Conservation (phyloP, 805 yeast species). For the Vanderwaltozyma polyspora region DNA sequence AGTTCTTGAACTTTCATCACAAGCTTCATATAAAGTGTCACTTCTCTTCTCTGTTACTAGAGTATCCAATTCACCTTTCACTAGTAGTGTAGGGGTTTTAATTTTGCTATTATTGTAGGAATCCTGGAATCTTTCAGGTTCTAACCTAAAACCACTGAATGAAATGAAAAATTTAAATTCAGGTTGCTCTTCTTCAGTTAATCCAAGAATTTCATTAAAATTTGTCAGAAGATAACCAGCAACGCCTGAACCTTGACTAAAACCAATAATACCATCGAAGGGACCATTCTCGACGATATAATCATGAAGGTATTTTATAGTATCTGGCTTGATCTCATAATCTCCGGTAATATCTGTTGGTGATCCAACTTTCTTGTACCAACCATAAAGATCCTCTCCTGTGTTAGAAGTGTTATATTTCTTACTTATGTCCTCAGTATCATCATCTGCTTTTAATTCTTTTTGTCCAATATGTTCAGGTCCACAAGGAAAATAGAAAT, state of each 20-base stretch:
- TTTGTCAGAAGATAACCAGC: constrained; percentile 51
- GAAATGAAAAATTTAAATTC: constrained; percentile 55
- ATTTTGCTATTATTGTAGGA: constrained; percentile 14
- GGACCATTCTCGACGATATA: constrained; percentile 54
- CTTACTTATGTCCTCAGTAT: constrained; percentile 17
- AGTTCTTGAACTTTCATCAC: constrained; percentile 33
- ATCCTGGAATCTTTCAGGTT: constrained; percentile 15
- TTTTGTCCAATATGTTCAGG: constrained; percentile 31
- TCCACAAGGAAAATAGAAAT: constrained; percentile 62
- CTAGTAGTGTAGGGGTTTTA: constrained; percentile 45
- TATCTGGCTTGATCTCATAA: constrained; percentile 19
- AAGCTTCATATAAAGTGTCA: constrained; percentile 41
- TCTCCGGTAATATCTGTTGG: constrained; percentile 12
- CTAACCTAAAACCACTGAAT: constrained; percentile 51
- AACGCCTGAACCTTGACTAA: constrained; percentile 88
- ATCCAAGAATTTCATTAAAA: constrained; percentile 33
- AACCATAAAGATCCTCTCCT: constrained; percentile 34
- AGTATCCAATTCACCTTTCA: constrained; percentile 80
- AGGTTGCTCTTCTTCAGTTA: constrained; percentile 32
- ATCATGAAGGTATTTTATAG: constrained; percentile 32
- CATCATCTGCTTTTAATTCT: constrained; percentile 3
- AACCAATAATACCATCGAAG: constrained; percentile 76
- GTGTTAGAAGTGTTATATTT: constrained; percentile 23
- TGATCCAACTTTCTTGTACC: constrained; percentile 48
- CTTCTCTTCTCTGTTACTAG: constrained; percentile 69